Conservation (phyloP, 2,329 filamentous ascomycete genomes). For the Xylaria sp. region DNA sequence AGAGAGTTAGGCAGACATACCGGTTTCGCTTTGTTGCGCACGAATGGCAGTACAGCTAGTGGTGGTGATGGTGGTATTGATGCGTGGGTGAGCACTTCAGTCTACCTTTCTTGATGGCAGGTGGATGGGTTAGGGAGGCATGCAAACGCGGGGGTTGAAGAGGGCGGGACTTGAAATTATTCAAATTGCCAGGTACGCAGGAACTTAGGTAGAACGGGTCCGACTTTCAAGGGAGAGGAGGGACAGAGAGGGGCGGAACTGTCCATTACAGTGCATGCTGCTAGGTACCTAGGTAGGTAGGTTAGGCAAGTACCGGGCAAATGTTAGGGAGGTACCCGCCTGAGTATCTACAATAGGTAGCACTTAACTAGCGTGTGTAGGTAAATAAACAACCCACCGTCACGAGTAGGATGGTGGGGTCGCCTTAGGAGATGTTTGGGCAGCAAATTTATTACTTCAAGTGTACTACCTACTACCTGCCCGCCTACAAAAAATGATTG, state of each 20-base stretch:
- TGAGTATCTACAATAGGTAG: background rate
- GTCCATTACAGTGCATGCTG: background rate
- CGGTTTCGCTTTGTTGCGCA: conserved; percentile 15
- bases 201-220: conserved; percentile 18
- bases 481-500: too few relatives aligned
- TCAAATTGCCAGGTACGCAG: conserved; percentile 24
- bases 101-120: conserved; percentile 3
- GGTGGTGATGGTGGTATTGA: conserved; percentile 1
- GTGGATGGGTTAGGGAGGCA: conserved; percentile 21
- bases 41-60: conserved; percentile 19
- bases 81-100: conserved; percentile 16
- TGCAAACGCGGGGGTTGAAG: conserved; percentile 38
- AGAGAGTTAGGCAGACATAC: conserved; percentile 38
- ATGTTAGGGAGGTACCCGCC: too few relatives aligned
- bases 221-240: background rate
- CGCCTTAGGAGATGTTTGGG: conserved; percentile 17
- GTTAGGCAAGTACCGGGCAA: too few relatives aligned
- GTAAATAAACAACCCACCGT: background rate
- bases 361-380: background rate
- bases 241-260: background rate
- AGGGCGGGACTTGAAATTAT: conserved; percentile 34
- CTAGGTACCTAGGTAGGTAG: too few relatives aligned
- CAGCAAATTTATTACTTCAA: conserved; percentile 25
- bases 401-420: conserved; percentile 13
- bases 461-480: background rate